Evolutionary conservation across 148 eudicot species (phyloP), one percentile per base, ranked within the genome.

Genomic region (Vaccinium vitisidaea): DNA sequence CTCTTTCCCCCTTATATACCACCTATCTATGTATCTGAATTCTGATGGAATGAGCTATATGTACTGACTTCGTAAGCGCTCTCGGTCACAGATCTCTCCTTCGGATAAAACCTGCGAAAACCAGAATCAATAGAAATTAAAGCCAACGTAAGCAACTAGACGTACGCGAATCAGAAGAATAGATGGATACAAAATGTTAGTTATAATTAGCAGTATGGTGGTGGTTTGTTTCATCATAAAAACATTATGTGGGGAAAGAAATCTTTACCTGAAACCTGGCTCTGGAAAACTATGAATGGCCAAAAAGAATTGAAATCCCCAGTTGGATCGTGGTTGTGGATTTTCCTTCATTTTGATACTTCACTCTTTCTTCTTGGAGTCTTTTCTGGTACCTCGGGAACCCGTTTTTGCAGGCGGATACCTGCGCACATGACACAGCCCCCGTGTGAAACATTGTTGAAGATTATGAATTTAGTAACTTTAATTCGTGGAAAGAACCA

Each of bases 361-460:
- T 91, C 74, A 80, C 89, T 86, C 98, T 91, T 88, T 90, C 95
- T 88, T 88, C 90, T 85, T 89, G 89, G 52, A 90, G 82, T 85
- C 87, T 86, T 86, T 94, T 93, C 32, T 92, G 92, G 85, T 92
- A 94, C 88, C 94, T 93, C n/a, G 94, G 90, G 82, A 93, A 90
- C 27, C 92, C 94, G 78, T 91, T 93, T 81, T 94, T 94, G 88
- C 92, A 92, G 0, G 98, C 94, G 0, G 95, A 88, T 27, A 96
- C 97, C 99, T 96, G 90, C 83, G 13, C 19, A 53, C 30, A 39
- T 56, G 2, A 18, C 56, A 76, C 21, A 30, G 32, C 49, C 0
- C 9, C 49, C 23, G 4, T 73, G 77, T 73, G 21, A 73, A 73
- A 73, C 63, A 58, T 0, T 58, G 9, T 43, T 55, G 63, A 52